A percentile compares a stretch with the other conserved stretches of the same genome.
Conservation (phyloP, 306 rosid species). For the Abrus pulchellus region DNA sequence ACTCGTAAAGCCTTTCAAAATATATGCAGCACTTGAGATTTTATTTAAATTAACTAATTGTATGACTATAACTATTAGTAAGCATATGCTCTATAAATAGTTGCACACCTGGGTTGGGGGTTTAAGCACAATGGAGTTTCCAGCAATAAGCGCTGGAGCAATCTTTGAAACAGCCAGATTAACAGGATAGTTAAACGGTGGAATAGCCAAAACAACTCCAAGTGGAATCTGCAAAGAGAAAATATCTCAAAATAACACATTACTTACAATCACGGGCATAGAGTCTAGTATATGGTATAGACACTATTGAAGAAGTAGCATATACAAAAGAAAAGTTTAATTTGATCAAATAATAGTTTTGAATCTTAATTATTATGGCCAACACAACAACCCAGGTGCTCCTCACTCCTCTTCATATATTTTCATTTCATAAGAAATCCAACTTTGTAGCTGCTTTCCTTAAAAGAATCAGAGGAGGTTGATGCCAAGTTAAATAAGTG, state of each 20-base stretch:
- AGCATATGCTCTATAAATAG: slow-evolving; percentile 3
- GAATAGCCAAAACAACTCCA: slow-evolving; percentile 91
- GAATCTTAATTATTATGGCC: not conserved
- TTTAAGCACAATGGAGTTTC: slow-evolving; percentile 93
- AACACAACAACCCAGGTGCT: not conserved
- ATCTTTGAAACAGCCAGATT: slow-evolving; percentile 93
- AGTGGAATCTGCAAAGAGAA: slow-evolving; percentile 78
- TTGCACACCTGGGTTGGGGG: slow-evolving; percentile 89
- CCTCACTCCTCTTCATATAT: not conserved
- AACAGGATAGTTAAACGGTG: slow-evolving; percentile 93
- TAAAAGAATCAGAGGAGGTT: not conserved
- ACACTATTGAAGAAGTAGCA: not conserved
- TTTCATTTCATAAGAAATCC: not conserved
- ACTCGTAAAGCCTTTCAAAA: slow-evolving; percentile 16
- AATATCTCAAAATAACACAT: slow-evolving; percentile 5
- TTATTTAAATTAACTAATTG: not conserved
- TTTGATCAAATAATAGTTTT: not conserved
- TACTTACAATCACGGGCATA: not conserved
- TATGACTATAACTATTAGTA: not conserved
- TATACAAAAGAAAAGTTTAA: not conserved
- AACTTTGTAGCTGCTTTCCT: not conserved
- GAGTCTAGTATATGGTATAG: slow-evolving; percentile 7
- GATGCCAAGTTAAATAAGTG: not conserved
- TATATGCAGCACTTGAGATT: not conserved
- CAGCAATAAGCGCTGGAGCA: slow-evolving; percentile 87